A percentile compares a stretch with the other conserved stretches of the same genome.
These are phyloP conservation scores for Vanrija sp. DNA, from an alignment of 1,284 basidiomycete species.

Conservation along the genomic window DNA sequence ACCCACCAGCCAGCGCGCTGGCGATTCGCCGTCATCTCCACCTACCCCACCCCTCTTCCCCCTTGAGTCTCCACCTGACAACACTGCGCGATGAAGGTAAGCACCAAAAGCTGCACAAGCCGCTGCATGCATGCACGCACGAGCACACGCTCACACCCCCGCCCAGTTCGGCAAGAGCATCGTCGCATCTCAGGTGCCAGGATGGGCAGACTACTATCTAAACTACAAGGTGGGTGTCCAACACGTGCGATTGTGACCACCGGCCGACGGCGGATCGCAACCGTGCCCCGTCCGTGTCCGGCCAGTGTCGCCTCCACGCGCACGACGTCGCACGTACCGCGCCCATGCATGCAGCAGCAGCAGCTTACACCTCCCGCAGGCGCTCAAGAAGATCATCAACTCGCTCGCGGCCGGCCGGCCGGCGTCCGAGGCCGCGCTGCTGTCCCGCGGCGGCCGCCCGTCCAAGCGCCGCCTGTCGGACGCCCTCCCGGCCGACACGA, in stretches of 20 bases:
- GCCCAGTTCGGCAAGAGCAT: conserved; percentile 96
- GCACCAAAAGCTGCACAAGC: neutral
- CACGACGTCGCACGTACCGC: neutral
- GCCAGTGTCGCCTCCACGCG: too few relatives aligned
- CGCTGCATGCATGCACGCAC: neutral
- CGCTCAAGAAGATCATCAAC: conserved; percentile 73
- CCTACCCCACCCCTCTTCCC: neutral
- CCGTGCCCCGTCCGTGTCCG: neutral
- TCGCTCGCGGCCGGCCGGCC: conserved; percentile 87
- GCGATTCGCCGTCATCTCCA: too few relatives aligned
- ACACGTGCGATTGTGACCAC: neutral
- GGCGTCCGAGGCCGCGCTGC: conserved; percentile 78
- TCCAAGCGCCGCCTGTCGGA: conserved; percentile 51
- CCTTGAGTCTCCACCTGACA: neutral
- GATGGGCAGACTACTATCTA: conserved; percentile 94
- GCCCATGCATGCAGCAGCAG: neutral
- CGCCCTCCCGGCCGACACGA: conserved; percentile 2
- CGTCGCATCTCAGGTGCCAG: conserved; percentile 91
- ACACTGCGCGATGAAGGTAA: conserved; percentile 1
- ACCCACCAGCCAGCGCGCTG: too few relatives aligned
- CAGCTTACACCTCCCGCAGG: conserved; percentile 17
- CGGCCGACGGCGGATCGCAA: neutral
- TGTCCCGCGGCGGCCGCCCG: conserved; percentile 78
- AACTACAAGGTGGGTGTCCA: conserved; percentile 74
- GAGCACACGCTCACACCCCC: neutral